phyloP scores from a whole-genome alignment of 2,329 filamentous ascomycete genomes.

The Rhynchosporium agropyri region DNA sequence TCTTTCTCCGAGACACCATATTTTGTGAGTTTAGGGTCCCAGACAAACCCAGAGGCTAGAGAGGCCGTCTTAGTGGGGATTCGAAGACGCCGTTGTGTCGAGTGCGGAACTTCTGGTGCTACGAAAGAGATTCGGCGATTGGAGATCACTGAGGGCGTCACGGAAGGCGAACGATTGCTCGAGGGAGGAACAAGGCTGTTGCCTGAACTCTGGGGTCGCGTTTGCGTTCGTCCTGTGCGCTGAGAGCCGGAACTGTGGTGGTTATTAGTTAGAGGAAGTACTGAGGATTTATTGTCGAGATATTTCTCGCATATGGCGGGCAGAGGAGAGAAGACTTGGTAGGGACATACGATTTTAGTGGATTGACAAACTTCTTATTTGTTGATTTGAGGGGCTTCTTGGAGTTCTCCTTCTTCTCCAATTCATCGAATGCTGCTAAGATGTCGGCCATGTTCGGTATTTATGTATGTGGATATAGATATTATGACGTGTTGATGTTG shows the following conservation, averaged over 20 bases:
- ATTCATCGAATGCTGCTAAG: slow-evolving; percentile 22
- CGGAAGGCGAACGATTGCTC: slow-evolving; percentile 20
- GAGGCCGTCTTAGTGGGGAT: slow-evolving; percentile 31
- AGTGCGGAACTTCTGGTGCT: slow-evolving; percentile 26
- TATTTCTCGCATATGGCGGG: slow-evolving; percentile 7
- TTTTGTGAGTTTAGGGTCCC: slow-evolving; percentile 33
- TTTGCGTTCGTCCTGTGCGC: slow-evolving; percentile 9
- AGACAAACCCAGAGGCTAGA: slow-evolving; percentile 34
- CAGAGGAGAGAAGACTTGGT: slow-evolving; percentile 10
- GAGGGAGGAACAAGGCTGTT: slow-evolving; percentile 16
- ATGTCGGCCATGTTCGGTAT: slow-evolving; percentile 67
- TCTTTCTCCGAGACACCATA: slow-evolving; percentile 33
- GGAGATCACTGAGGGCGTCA: slow-evolving; percentile 28
- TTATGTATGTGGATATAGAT: background rate
- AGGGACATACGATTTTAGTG: slow-evolving; percentile 23
- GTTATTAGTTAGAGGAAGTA: slow-evolving; percentile 8
- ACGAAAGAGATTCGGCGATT: slow-evolving; percentile 37
- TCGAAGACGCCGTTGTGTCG: slow-evolving; percentile 30
- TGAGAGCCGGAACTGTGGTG: slow-evolving; percentile 12
- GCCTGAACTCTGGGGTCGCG: slow-evolving; percentile 14
- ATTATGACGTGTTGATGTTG: background rate
- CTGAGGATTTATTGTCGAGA: background rate
- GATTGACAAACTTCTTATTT: slow-evolving; percentile 25
- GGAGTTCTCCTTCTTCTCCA: slow-evolving; percentile 24
- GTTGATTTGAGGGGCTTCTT: slow-evolving; percentile 24